Evolutionary conservation across 2,329 filamentous ascomycete species (phyloP).

Genomic region (Exophiala alcalophila): DNA sequence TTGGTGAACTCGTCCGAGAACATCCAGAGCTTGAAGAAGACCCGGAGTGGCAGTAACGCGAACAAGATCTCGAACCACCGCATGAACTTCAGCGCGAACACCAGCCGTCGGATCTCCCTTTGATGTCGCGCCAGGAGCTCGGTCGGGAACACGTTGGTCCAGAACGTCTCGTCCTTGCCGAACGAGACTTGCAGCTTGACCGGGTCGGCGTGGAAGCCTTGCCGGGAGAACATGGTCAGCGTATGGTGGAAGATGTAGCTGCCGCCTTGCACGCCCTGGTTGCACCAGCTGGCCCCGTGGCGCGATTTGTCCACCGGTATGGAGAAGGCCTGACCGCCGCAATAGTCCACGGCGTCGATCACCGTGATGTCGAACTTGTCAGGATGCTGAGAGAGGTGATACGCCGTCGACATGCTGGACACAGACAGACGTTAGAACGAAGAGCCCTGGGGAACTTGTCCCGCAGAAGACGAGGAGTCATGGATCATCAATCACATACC

Average conservation of each 20-base stretch:
- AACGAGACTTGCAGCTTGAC: slow-evolving; percentile 60
- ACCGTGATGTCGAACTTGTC: slow-evolving; percentile 65
- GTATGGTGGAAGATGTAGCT: slow-evolving; percentile 62
- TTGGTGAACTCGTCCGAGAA: slow-evolving; percentile 70
- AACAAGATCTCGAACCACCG: slow-evolving; percentile 56
- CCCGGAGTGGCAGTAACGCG: slow-evolving; percentile 57
- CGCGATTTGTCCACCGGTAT: slow-evolving; percentile 55
- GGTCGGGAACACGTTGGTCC: slow-evolving; percentile 61
- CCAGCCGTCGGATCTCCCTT: slow-evolving; percentile 54
- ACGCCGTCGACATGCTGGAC: slow-evolving; percentile 41
- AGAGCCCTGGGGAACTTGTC: too few relatives aligned
- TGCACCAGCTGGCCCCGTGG: slow-evolving; percentile 59
- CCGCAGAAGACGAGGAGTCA: too few relatives aligned
- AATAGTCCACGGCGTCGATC: slow-evolving; percentile 57
- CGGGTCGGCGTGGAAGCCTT: slow-evolving; percentile 56
- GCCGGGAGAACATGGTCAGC: slow-evolving; percentile 58
- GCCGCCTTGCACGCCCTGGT: slow-evolving; percentile 62
- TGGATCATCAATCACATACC: slow-evolving; percentile 42
- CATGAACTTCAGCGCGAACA: slow-evolving; percentile 54
- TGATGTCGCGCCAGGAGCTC: slow-evolving; percentile 55
- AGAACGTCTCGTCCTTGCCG: slow-evolving; percentile 59
- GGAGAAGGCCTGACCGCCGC: slow-evolving; percentile 60
- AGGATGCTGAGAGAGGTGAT: slow-evolving; percentile 63
- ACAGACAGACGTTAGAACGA: too few relatives aligned
- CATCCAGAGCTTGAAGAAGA: slow-evolving; percentile 64